phyloP scores from a whole-genome alignment of 2,329 filamentous ascomycete species.

The Pyrenochaeta sp. region DNA sequence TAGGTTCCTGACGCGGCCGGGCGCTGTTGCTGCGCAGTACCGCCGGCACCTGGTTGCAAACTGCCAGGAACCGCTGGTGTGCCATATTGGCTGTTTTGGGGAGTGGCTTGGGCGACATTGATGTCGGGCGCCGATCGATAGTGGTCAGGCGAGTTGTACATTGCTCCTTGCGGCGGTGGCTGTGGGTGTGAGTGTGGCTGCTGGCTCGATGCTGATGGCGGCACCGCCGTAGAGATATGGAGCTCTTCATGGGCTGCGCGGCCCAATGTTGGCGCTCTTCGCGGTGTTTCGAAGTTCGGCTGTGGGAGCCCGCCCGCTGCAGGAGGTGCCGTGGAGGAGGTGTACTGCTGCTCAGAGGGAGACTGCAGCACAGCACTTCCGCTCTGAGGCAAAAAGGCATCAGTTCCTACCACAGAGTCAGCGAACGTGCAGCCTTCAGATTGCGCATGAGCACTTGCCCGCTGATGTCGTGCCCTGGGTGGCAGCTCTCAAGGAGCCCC shows the following conservation, averaged over 20 bases:
- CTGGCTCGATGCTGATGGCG: conserved; percentile 47
- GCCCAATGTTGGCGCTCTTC: conserved; percentile 57
- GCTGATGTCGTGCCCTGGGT: conserved; percentile 49
- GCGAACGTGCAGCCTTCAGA: not conserved
- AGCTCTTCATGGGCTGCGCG: conserved; percentile 63
- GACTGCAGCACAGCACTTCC: conserved; percentile 33
- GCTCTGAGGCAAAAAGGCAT: conserved; percentile 52
- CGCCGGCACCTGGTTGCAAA: conserved; percentile 62
- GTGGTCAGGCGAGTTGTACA: conserved; percentile 61
- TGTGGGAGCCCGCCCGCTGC: conserved; percentile 31
- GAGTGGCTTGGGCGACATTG: conserved; percentile 66
- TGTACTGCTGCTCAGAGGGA: conserved; percentile 14
- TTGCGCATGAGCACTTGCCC: not conserved
- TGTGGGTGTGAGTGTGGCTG: conserved; percentile 25
- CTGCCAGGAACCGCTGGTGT: conserved; percentile 63
- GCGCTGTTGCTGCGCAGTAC: conserved; percentile 57
- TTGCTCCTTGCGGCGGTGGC: conserved; percentile 50
- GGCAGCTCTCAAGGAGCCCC: conserved; percentile 50
- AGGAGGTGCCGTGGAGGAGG: conserved; percentile 41
- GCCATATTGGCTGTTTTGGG: conserved; percentile 57
- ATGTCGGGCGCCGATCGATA: conserved; percentile 63
- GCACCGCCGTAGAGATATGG: conserved; percentile 61
- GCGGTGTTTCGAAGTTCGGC: conserved; percentile 57
- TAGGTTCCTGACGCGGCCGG: conserved; percentile 63
- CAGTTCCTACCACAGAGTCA: conserved; percentile 49